These are phyloP conservation scores for Sclerotinia subarctica DNA, from an alignment of 2,329 filamentous ascomycete genomes.

Conservation along the genomic window DNA sequence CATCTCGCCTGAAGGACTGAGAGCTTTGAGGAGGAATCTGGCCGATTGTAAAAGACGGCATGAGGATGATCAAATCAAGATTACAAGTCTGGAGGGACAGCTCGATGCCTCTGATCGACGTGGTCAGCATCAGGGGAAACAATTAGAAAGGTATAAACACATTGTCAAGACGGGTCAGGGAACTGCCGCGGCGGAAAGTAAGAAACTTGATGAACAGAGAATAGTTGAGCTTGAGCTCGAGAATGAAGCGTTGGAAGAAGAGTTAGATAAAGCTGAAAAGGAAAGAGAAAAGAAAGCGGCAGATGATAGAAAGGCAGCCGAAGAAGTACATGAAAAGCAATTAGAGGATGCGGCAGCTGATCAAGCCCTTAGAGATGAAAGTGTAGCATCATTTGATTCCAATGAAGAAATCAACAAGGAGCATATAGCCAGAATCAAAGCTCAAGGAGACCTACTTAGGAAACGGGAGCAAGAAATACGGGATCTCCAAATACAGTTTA, in stretches of 20 bases:
- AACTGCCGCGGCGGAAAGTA: not conserved
- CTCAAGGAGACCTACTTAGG: not conserved
- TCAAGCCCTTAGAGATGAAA: not conserved
- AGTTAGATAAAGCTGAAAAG: not conserved
- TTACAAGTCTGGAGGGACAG: not conserved
- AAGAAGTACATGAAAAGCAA: not conserved
- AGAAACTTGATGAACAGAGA: not conserved
- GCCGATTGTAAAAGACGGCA: not conserved
- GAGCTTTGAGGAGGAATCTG: not conserved
- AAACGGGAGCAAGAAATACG: not conserved
- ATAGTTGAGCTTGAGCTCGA: not conserved
- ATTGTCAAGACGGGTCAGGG: too few relatives aligned
- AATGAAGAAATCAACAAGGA: constrained; percentile 13
- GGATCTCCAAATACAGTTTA: not conserved
- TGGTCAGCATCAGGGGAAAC: not conserved
- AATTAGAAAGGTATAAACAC: not conserved
- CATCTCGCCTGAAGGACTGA: not conserved
- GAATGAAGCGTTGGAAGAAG: not conserved
- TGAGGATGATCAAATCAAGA: not conserved
- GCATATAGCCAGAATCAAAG: constrained; percentile 1
- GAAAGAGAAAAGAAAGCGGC: not conserved
- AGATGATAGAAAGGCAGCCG: not conserved
- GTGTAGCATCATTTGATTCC: not conserved
- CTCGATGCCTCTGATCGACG: not conserved
- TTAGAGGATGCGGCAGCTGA: not conserved